phyloP scores from a whole-genome alignment of 108 stramenopile genomes.

The Chaetoceros tenuissimus region DNA sequence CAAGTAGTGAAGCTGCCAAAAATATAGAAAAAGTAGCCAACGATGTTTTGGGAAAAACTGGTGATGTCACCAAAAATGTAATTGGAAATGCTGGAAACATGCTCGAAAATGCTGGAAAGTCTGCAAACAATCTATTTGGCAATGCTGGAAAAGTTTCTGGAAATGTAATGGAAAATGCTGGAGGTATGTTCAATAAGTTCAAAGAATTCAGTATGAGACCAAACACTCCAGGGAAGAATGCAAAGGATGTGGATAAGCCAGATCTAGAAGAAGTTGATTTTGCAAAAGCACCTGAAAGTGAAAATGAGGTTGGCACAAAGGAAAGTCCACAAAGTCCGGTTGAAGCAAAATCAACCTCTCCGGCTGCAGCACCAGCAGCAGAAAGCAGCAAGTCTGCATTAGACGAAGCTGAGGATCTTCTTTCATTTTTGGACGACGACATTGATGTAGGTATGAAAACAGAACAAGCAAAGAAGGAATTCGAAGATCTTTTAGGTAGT shows the following conservation, averaged over 20 bases:
- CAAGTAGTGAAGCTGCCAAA: background rate
- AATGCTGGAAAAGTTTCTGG: background rate
- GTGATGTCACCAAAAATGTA: no score
- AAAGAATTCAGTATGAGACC: background rate
- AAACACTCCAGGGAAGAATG: background rate
- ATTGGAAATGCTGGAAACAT: background rate
- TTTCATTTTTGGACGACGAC: background rate
- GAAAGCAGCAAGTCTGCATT: background rate
- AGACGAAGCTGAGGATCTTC: background rate
- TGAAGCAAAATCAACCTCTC: background rate
- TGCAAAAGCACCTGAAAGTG: background rate
- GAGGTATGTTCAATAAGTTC: conserved; percentile 3
- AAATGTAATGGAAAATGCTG: conserved; percentile 3
- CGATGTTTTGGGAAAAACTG: background rate
- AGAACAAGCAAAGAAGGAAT: background rate
- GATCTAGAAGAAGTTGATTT: background rate
- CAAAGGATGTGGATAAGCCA: background rate
- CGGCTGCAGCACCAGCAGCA: background rate
- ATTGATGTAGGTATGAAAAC: background rate
- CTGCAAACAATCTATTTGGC: background rate
- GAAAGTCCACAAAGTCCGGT: background rate
- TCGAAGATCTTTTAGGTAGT: background rate
- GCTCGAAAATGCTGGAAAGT: background rate
- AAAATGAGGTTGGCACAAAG: background rate
- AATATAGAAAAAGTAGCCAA: background rate